Base-by-base conservation (phyloP, 2,329 filamentous ascomycete genomes). In the Zelopaecilomyces penicillatus region DNA sequence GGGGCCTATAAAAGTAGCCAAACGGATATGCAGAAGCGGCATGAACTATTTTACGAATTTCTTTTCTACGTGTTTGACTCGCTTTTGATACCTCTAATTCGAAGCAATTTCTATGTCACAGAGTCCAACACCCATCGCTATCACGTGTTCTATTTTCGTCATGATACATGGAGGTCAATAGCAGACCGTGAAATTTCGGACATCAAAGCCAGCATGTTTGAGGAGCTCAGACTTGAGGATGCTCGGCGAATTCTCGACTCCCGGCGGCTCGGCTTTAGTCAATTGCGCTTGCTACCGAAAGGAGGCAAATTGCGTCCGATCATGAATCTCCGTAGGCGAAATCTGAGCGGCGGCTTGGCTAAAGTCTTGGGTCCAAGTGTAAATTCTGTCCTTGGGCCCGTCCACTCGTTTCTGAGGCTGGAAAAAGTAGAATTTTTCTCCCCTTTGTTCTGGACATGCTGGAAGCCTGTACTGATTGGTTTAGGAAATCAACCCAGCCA, bases 41-140 rank as follows among this genome's bases (percentile, higher is more conserved):
- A 68, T 28, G 86, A 96, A 57, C 73, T 97, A 0, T 78, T 96
- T 40, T 66, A 81, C 43, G 93, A 98, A 61, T 82, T 97, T 46
- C 57, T 97, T 5, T 97, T 96, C 66, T 98, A 90, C 60, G 53
- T 95, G 4, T 93, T 98, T 56, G 93, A 98, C 63, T 96, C 90
- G 0, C 73, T 96, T 26, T 60, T 98, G 45, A 85, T 97, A 54
- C 91, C 93, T 7, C 73, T 98, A 6, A 76, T 97, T 39, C 80
- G 87, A 31, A 82, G 79, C 50, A 90, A 93, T 57, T 98, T 98
- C 57, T 91, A 97, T 58, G 86, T 96, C 33, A 98, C 93, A 0
- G 93, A 98, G 62, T 93, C 89, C 0, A 89, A 80, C 50, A 71
- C 73, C 1, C 80, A 95, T 58, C 82, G 84, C 11, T 88, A 93